Base-by-base conservation (phyloP, 352 stramenopile genomes). In the Sclerospora graminicola region DNA sequence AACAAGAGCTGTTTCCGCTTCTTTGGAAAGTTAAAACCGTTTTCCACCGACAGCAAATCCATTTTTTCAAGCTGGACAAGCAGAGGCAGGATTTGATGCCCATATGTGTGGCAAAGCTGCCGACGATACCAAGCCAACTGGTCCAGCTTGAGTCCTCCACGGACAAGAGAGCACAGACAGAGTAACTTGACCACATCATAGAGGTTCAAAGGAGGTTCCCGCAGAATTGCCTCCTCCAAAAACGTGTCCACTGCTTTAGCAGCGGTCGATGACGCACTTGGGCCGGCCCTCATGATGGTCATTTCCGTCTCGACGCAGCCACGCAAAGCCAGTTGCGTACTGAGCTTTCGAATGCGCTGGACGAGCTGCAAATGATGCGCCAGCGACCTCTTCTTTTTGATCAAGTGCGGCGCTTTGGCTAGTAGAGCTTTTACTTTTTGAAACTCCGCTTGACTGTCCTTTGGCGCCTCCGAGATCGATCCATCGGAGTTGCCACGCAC, bases 81-180 rank as follows among this genome's bases (percentile, higher is more conserved):
- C 18, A 86, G 42, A 5, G 77, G 71, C 10, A 90, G 44, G 8
- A 87, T 49, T 7, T 82, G 54, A 38, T 89, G 66, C 10, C 82
- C 82, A 41, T 90, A 89, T n/a, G 69, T 84, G 37, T 94, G 77
- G 32, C 78, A 89, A 11, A 94, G 58, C 35, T 89, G 77, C 27
- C 76, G 64, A 10, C 76, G 70, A 48, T 84, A 84, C 69, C 68
- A 83, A 13, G 62, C 53, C 7, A 92, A 48, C 2, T 51, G 61
- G 20, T 82, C 69, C 3, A 52, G 54, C 19, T 84, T 81, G 16
- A 88, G 53, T 1, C 79, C 79, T 4, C 74, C 76, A 2, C 69
- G 60, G 13, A 86, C 72, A 20, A 89, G 67, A 40, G 74, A 88
- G 16, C 76, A 68, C 21, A 93, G 52, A 33, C 79, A 93, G 1